phyloP scores from a whole-genome alignment of 257 asterid genomes.

The Solanum chmielewskii region DNA sequence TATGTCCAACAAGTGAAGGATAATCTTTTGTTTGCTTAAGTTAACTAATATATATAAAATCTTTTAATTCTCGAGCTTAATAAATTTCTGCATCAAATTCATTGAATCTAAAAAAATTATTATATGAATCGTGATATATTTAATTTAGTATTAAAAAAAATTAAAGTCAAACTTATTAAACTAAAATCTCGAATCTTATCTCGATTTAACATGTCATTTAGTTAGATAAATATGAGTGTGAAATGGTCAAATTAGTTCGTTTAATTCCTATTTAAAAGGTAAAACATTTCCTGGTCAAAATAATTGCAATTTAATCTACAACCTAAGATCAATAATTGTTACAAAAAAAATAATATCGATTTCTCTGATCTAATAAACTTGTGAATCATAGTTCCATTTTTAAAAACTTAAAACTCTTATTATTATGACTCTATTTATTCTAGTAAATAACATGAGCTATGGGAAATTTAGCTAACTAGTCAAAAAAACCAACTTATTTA shows the following conservation, averaged over 20 bases:
- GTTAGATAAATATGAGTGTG: neutral
- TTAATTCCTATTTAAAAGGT: neutral
- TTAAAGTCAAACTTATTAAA: neutral
- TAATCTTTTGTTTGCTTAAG: conserved; percentile 31
- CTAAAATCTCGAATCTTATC: neutral
- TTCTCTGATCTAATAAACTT: neutral
- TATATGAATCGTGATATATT: neutral
- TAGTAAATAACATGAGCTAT: neutral
- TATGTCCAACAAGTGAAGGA: conserved; percentile 5
- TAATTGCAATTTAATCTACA: neutral
- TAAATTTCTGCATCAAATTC: neutral
- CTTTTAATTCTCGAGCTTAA: neutral
- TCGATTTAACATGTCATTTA: neutral
- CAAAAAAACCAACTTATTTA: too few species aligned
- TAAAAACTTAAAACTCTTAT: neutral
- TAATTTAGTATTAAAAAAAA: neutral
- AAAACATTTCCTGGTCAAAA: neutral
- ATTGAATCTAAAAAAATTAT: neutral
- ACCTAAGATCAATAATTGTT: neutral
- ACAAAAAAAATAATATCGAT: neutral
- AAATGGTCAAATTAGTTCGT: neutral
- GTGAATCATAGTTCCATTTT: neutral
- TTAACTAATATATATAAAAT: neutral
- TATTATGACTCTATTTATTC: neutral
- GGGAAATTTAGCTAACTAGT: too few species aligned